Percentiles rank a stretch among this genome's conserved stretches.
Conservation (phyloP, 108 stramenopile genomes). For the Conticribra weissflogii region DNA sequence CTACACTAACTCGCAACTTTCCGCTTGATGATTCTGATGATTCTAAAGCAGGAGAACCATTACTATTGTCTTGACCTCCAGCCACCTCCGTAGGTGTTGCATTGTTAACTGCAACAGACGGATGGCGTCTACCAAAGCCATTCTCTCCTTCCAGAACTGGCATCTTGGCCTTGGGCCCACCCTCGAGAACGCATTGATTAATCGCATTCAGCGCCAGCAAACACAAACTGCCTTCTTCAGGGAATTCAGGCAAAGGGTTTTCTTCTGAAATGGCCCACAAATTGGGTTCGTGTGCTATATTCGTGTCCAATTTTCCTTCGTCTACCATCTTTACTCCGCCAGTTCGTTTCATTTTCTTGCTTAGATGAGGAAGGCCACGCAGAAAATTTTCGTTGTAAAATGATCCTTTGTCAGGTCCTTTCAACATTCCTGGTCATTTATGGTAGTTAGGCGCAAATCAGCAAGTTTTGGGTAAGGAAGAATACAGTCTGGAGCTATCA, state of each 20-base stretch:
- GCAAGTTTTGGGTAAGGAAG: no score
- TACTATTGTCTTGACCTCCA: neutral
- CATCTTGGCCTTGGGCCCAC: neutral
- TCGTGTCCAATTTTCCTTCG: neutral
- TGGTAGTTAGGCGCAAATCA: no score
- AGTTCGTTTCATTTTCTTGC: neutral
- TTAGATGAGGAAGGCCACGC: neutral
- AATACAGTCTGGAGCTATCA: no score
- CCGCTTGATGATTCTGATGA: neutral
- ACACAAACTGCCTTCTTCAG: neutral
- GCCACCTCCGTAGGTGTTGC: neutral
- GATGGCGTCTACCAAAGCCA: neutral
- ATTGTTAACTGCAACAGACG: neutral
- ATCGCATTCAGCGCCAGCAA: neutral
- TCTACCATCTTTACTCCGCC: neutral
- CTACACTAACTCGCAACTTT: neutral
- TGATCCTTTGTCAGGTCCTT: neutral
- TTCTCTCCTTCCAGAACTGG: neutral
- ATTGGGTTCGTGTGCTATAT: neutral
- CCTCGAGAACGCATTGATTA: neutral
- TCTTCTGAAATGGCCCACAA: neutral
- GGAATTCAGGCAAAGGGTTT: neutral
- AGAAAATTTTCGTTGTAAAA: neutral
- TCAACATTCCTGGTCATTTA: neutral
- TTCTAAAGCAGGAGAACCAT: neutral